Conservation (phyloP, 2,329 filamentous ascomycete genomes). For the Aspergillus oerlinghausenensis region DNA sequence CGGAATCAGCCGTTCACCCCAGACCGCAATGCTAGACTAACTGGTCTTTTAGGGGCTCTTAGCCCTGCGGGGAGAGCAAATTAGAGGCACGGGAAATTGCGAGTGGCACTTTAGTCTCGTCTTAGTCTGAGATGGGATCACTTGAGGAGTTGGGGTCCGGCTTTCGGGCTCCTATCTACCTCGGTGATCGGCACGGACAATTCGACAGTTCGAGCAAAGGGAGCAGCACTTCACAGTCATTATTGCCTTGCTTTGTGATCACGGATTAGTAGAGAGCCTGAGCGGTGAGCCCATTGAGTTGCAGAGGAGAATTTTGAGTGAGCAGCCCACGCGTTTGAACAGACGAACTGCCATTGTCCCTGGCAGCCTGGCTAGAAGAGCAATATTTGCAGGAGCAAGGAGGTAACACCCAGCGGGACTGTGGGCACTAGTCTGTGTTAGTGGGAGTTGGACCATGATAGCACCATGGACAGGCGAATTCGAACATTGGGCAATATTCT, state of each 20-base stretch:
- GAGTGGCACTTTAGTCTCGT: conserved; percentile 7
- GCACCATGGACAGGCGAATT: background rate
- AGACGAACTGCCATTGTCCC: too few relatives aligned
- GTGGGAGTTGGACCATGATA: background rate
- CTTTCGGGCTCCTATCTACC: conserved; percentile 4
- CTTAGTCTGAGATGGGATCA: conserved; percentile 1
- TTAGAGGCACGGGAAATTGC: conserved; percentile 12
- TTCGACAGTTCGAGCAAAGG: conserved; percentile 2
- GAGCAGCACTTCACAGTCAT: conserved; percentile 6
- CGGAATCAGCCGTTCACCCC: conserved; percentile 8
- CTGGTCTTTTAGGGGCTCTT: conserved; percentile 1
- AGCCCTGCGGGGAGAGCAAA: conserved; percentile 8
- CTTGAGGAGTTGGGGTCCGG: background rate
- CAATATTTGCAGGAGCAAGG: background rate
- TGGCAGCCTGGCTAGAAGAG: background rate
- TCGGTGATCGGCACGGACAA: conserved; percentile 11
- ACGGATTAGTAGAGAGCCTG: too few relatives aligned
- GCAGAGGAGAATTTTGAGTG: too few relatives aligned
- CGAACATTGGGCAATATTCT: too few relatives aligned
- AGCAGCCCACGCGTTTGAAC: too few relatives aligned
- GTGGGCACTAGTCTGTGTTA: background rate
- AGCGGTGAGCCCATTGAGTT: too few relatives aligned
- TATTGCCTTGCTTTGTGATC: background rate
- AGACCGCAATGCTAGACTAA: background rate
- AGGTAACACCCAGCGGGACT: background rate